These are phyloP conservation scores for Carex parvula DNA, from an alignment of 176 grass and related monocot genomes.

Conservation along the genomic window DNA sequence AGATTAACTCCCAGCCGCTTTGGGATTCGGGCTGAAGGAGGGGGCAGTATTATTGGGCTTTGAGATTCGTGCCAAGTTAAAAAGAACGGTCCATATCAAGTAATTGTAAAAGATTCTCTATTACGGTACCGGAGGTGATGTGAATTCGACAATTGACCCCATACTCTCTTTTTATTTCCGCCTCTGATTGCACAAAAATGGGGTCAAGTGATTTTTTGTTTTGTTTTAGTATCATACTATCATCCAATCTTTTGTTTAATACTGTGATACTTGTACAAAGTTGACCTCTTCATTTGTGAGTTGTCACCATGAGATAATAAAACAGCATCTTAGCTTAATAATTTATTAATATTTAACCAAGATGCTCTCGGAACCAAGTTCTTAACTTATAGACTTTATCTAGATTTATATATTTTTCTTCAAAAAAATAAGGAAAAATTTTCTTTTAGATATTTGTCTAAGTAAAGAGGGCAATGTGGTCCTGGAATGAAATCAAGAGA, in stretches of 20 bases:
- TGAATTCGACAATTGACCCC: too few relatives aligned
- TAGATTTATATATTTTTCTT: not conserved
- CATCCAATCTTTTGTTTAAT: not conserved
- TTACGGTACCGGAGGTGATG: too few relatives aligned
- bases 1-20: too few relatives aligned
- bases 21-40: too few relatives aligned
- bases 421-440: not conserved
- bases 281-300: not conserved
- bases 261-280: not conserved
- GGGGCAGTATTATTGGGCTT: too few relatives aligned
- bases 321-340: not conserved
- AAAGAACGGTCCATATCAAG: too few relatives aligned
- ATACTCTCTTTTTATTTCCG: too few relatives aligned
- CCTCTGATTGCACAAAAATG: too few relatives aligned
- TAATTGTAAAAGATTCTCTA: too few relatives aligned
- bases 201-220: not conserved
- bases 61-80: too few relatives aligned
- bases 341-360: not conserved
- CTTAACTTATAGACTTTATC: not conserved
- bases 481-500: not conserved
- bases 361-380: not conserved
- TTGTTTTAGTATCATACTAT: not conserved
- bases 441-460: not conserved
- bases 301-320: not conserved
- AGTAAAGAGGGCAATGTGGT: not conserved